Percentiles rank a stretch among this genome's conserved stretches.
Evolutionary conservation across 345 rosid genomes (phyloP).

Genomic region (Sonneratia caseolaris): DNA sequence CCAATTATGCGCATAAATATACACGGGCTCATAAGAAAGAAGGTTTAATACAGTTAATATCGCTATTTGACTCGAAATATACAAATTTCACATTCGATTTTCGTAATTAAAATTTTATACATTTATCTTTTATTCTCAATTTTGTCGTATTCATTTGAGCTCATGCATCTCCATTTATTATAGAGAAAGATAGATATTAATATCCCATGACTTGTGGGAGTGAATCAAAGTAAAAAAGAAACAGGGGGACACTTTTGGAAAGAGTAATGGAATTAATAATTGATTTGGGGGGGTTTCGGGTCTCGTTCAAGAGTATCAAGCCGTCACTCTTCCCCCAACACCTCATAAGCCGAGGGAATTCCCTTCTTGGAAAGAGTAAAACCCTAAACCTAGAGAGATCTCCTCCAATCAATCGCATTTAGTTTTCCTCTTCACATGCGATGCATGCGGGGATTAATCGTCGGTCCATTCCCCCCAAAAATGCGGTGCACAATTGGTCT

Average conservation of each 20-base stretch:
- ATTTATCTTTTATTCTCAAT: no score
- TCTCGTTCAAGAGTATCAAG: conserved; percentile 2
- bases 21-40: no score
- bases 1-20: neutral
- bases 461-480: neutral
- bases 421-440: neutral
- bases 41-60: no score
- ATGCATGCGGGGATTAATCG: neutral
- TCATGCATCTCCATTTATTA: no score
- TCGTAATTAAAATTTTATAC: no score
- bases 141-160: no score
- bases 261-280: neutral
- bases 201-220: neutral
- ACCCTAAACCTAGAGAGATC: conserved; percentile 4
- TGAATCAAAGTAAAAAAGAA: neutral
- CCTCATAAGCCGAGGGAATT: neutral
- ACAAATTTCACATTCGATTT: no score
- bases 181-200: no score
- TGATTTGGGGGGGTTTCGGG: neutral
- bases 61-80: no score
- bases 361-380: neutral
- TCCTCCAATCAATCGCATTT: neutral
- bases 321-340: conserved; percentile 16
- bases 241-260: neutral
- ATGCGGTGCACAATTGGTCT: neutral